Conservation (phyloP, 371 early-diverging fungal genomes). For the Lichtheimia hyalospora region DNA sequence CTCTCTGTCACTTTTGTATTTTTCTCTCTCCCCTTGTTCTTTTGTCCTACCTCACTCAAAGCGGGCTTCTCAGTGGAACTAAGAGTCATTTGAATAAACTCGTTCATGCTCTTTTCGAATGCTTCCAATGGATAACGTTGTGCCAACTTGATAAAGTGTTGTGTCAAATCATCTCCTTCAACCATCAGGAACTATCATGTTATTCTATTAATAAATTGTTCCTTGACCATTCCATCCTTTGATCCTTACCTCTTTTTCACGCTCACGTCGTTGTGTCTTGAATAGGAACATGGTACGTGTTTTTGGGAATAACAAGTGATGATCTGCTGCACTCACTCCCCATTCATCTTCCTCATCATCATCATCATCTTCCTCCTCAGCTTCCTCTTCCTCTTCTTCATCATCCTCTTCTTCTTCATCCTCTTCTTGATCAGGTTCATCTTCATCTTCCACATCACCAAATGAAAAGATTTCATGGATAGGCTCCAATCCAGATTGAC, state of each 20-base stretch:
- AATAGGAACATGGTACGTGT: conserved; percentile 51
- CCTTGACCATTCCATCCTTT: background rate
- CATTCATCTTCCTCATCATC: conserved; percentile 35
- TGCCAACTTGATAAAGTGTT: conserved; percentile 52
- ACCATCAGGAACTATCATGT: conserved; percentile 38
- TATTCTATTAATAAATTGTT: background rate
- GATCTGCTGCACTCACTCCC: conserved; percentile 47
- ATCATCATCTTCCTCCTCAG: conserved; percentile 9
- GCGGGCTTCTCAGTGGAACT: conserved; percentile 43
- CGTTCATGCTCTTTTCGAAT: conserved; percentile 50
- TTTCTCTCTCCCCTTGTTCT: too few relatives aligned
- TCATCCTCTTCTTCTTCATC: conserved; percentile 26
- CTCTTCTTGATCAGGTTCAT: conserved; percentile 32
- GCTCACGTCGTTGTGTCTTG: conserved; percentile 45
- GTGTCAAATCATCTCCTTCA: conserved; percentile 33
- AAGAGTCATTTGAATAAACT: conserved; percentile 46
- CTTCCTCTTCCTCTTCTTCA: conserved; percentile 14
- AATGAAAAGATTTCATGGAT: conserved; percentile 62
- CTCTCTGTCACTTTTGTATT: too few relatives aligned
- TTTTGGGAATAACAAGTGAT: conserved; percentile 50
- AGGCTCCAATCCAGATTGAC: conserved; percentile 48
- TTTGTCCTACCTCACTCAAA: conserved; percentile 37
- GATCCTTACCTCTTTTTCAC: conserved; percentile 46
- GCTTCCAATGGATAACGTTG: conserved; percentile 47
- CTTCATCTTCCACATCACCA: conserved; percentile 58